Evolutionary conservation across 106 monocot species (phyloP).

Genomic region (Acorus calamus): DNA sequence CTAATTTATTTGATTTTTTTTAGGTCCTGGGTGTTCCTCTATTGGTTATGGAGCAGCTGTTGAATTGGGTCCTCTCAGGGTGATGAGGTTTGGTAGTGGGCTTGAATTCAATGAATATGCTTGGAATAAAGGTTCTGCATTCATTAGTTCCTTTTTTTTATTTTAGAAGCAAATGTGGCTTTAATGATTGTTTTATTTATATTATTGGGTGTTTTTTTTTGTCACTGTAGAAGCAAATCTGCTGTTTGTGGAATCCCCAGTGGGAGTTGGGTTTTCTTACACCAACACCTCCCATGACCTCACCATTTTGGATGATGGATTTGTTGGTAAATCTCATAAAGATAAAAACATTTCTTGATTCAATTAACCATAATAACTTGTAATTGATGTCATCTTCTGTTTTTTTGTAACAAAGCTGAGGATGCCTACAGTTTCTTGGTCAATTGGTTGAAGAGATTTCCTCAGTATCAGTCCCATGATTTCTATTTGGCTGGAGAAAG

Average conservation of each 20-base stretch:
- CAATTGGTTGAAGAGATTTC: constrained; percentile 61
- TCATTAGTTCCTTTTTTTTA: background rate
- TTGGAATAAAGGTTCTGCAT: constrained; percentile 63
- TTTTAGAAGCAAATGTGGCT: background rate
- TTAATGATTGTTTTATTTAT: background rate
- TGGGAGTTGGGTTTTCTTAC: constrained; percentile 71
- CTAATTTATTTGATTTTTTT: background rate
- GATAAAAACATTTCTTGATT: background rate
- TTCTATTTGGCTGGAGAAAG: constrained; percentile 74
- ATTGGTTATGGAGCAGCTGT: constrained; percentile 78
- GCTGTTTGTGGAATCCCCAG: constrained; percentile 60
- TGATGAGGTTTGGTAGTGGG: constrained; percentile 45
- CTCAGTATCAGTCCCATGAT: constrained; percentile 45
- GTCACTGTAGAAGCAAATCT: constrained; percentile 56
- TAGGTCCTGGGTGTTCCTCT: constrained; percentile 87
- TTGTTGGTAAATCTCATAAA: constrained; percentile 45
- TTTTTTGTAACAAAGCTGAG: constrained; percentile 27
- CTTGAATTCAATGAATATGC: constrained; percentile 75
- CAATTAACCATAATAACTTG: background rate
- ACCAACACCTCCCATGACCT: constrained; percentile 68
- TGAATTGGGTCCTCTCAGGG: constrained; percentile 67
- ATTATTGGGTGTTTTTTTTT: background rate
- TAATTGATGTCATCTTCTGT: background rate
- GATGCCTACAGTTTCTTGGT: constrained; percentile 64
- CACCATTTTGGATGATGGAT: constrained; percentile 41